Percentiles rank a stretch among this genome's conserved stretches.
phyloP scores from a whole-genome alignment of 768 basidiomycete species.

The Mycena kentingensis region DNA sequence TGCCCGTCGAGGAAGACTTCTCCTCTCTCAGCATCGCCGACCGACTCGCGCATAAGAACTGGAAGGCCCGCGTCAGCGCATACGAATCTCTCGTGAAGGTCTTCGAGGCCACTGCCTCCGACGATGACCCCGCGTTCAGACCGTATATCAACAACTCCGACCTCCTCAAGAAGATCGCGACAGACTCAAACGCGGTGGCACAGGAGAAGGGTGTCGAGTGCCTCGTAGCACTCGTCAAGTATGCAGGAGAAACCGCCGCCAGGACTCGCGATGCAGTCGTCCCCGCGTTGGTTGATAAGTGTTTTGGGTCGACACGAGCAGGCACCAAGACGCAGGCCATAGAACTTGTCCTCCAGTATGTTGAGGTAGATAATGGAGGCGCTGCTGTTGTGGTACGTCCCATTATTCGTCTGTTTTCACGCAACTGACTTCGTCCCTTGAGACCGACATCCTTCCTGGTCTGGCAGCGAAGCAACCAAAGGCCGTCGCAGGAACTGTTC shows the following conservation, averaged over 20 bases:
- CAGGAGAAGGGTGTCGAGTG: slow-evolving; percentile 98
- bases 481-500: slow-evolving; percentile 76
- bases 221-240: slow-evolving; percentile 81
- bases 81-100: slow-evolving; percentile 87
- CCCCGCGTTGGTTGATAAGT: slow-evolving; percentile 95
- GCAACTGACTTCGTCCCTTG: slow-evolving; percentile 23
- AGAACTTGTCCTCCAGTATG: slow-evolving; percentile 85
- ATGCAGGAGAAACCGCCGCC: slow-evolving; percentile 85
- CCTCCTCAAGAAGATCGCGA: slow-evolving; percentile 81
- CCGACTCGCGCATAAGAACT: slow-evolving; percentile 91
- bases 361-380: slow-evolving; percentile 90
- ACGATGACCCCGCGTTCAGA: slow-evolving; percentile 91
- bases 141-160: slow-evolving; percentile 81
- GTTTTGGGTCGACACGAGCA: slow-evolving; percentile 85
- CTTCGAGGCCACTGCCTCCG: slow-evolving; percentile 87
- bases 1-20: slow-evolving; percentile 94
- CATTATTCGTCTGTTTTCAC: slow-evolving; percentile 32
- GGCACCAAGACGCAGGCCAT: slow-evolving; percentile 88
- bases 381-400: slow-evolving; percentile 84
- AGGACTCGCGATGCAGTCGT: slow-evolving; percentile 80
- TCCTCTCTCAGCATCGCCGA: slow-evolving; percentile 75
- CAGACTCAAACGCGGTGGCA: slow-evolving; percentile 93
- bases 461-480: slow-evolving; percentile 94
- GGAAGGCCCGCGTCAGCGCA: slow-evolving; percentile 95
- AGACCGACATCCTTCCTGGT: slow-evolving; percentile 84